Percentiles rank a stretch among this genome's conserved stretches.
Evolutionary conservation across 2,329 filamentous ascomycete genomes (phyloP).

Genomic region (Stagonosporopsis cucurbitacearum): DNA sequence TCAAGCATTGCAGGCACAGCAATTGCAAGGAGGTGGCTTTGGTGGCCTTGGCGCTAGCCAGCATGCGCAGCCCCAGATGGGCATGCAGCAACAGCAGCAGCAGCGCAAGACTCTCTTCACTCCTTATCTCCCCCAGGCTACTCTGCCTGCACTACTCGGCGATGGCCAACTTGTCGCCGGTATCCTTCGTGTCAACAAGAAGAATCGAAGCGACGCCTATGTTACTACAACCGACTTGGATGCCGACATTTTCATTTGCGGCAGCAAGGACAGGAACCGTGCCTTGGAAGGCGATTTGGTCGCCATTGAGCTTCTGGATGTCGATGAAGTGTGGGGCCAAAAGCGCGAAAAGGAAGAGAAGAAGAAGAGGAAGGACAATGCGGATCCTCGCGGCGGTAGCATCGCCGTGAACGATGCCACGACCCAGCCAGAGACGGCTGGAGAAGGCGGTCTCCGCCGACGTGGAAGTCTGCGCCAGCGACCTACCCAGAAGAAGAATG

Average conservation of each 20-base stretch:
- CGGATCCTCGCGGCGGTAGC: constrained; percentile 82
- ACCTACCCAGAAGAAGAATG: constrained; percentile 99
- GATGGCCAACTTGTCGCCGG: constrained; percentile 96
- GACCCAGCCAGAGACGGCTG: constrained; percentile 63
- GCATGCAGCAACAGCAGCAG: constrained; percentile 81
- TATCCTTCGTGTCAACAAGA: constrained; percentile 98
- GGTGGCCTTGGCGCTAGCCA: constrained; percentile 70
- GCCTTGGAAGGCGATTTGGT: constrained; percentile 95
- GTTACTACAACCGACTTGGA: constrained; percentile 94
- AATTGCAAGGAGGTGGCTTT: constrained; percentile 78
- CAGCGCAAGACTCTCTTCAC: constrained; percentile 99
- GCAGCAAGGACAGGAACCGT: constrained; percentile 97
- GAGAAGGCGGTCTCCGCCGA: constrained; percentile 86
- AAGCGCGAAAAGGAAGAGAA: constrained; percentile 99
- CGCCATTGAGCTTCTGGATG: constrained; percentile 92
- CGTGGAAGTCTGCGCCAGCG: constrained; percentile 95
- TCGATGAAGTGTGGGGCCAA: constrained; percentile 98
- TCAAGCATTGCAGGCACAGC: constrained; percentile 88
- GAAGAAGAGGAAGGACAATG: constrained; percentile 99
- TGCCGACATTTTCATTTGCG: constrained; percentile 98
- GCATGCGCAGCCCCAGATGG: constrained; percentile 70
- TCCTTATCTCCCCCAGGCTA: constrained; percentile 94
- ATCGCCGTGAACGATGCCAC: constrained; percentile 71
- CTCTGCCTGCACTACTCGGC: constrained; percentile 84
- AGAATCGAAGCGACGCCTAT: constrained; percentile 98